phyloP scores from a whole-genome alignment of 441 rosid genomes.

The Adansonia madagascariensis region DNA sequence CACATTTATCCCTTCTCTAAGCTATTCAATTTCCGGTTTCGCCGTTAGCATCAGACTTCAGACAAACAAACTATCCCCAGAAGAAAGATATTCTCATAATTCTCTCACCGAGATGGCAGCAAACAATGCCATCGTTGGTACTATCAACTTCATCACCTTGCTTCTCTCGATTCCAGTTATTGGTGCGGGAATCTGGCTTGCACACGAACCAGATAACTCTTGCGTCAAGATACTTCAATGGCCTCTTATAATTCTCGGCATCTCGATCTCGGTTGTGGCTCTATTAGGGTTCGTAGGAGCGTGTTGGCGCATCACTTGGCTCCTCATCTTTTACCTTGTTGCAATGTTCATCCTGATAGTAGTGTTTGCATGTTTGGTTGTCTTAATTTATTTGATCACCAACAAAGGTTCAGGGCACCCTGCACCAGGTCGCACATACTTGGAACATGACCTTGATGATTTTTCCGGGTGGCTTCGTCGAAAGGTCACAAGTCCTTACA shows the following conservation, averaged over 20 bases:
- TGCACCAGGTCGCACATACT: slow-evolving; percentile 71
- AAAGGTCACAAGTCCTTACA: slow-evolving; percentile 64
- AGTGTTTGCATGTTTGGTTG: slow-evolving; percentile 62
- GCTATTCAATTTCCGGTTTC: background rate
- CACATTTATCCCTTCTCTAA: background rate
- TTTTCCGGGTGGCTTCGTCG: slow-evolving; percentile 73
- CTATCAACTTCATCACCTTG: slow-evolving; percentile 73
- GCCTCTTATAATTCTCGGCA: slow-evolving; percentile 83
- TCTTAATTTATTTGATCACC: slow-evolving; percentile 75
- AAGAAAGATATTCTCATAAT: background rate
- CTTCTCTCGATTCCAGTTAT: slow-evolving; percentile 84
- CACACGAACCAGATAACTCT: slow-evolving; percentile 67
- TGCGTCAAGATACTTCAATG: slow-evolving; percentile 84
- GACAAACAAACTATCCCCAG: background rate
- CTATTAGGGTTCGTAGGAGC: slow-evolving; percentile 81
- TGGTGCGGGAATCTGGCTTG: slow-evolving; percentile 83
- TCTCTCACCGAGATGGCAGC: slow-evolving; percentile 54
- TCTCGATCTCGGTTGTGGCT: slow-evolving; percentile 65
- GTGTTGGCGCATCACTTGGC: slow-evolving; percentile 80
- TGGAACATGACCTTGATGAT: slow-evolving; percentile 76
- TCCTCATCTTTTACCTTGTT: slow-evolving; percentile 64
- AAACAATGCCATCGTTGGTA: slow-evolving; percentile 73
- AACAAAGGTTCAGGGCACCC: slow-evolving; percentile 69
- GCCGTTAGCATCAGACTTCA: background rate
- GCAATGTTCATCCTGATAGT: slow-evolving; percentile 73